Conservation (phyloP, 192 early-diverging fungal genomes). For the Phlyctochytrium planicorne region DNA sequence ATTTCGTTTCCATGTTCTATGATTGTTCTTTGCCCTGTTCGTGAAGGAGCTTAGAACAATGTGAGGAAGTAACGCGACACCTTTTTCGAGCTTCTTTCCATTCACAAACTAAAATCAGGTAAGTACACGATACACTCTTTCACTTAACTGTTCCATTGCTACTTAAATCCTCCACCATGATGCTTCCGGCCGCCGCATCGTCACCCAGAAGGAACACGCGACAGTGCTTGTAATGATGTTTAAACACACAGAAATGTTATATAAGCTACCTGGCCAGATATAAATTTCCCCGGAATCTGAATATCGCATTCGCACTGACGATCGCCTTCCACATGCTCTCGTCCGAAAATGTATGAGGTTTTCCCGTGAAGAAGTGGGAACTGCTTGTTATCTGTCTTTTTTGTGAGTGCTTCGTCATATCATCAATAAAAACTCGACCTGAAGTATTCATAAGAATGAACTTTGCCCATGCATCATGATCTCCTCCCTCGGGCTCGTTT, state of each 20-base stretch:
- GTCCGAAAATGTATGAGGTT: background rate
- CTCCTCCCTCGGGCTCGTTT: background rate
- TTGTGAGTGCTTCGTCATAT: too few species aligned
- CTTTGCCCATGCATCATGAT: background rate
- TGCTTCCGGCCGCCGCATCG: background rate
- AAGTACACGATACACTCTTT: background rate
- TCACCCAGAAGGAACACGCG: conserved; percentile 9
- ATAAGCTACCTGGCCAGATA: background rate
- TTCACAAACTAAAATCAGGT: conserved; percentile 21
- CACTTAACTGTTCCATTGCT: conserved; percentile 10
- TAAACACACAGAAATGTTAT: background rate
- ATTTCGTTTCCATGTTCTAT: conserved; percentile 23
- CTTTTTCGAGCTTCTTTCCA: conserved; percentile 11
- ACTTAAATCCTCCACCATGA: conserved; percentile 21
- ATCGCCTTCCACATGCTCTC: background rate
- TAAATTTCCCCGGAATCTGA: background rate
- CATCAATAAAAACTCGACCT: background rate
- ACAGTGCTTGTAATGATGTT: too few species aligned
- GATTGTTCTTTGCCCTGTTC: conserved; percentile 18
- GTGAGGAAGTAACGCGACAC: background rate
- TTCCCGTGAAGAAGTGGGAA: background rate
- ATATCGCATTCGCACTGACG: background rate
- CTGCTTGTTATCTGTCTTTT: background rate
- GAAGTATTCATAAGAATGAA: background rate
- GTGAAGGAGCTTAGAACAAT: background rate